These are phyloP conservation scores for Leptoxyphium fumago DNA, from an alignment of 2,329 filamentous ascomycete genomes.

Conservation along the genomic window DNA sequence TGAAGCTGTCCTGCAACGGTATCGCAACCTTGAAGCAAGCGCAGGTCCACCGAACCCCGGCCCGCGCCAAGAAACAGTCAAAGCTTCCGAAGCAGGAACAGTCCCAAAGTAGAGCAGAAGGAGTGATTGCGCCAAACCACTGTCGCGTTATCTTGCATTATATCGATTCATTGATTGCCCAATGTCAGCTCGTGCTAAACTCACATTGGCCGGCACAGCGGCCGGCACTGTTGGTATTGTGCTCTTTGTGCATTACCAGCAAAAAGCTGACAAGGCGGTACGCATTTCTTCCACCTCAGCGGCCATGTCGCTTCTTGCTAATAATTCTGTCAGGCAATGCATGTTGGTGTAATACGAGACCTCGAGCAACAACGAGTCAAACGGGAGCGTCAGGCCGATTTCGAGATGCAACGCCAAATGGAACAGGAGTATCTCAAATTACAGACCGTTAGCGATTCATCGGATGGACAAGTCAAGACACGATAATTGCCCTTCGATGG, in stretches of 20 bases:
- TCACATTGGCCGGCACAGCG: slow-evolving; percentile 67
- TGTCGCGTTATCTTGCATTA: too few relatives aligned
- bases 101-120: neutral
- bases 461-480: slow-evolving; percentile 3
- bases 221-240: slow-evolving; percentile 64
- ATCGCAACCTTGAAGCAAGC: slow-evolving; percentile 1
- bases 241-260: slow-evolving; percentile 75
- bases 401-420: slow-evolving; percentile 74
- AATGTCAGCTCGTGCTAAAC: slow-evolving; percentile 85
- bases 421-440: slow-evolving; percentile 84
- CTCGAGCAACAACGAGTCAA: slow-evolving; percentile 89
- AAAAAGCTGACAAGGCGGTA: slow-evolving; percentile 71
- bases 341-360: slow-evolving; percentile 82
- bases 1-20: neutral
- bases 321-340: slow-evolving; percentile 58
- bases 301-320: neutral
- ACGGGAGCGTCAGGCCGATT: slow-evolving; percentile 80
- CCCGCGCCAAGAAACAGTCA: neutral
- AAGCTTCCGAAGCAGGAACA: neutral
- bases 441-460: slow-evolving; percentile 55
- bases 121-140: too few relatives aligned
- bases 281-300: slow-evolving; percentile 17
- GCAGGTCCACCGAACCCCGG: neutral
- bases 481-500: neutral
- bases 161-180: neutral